phyloP scores from a whole-genome alignment of 495 filamentous ascomycete genomes.

The Talaromyces nanjingensis region DNA sequence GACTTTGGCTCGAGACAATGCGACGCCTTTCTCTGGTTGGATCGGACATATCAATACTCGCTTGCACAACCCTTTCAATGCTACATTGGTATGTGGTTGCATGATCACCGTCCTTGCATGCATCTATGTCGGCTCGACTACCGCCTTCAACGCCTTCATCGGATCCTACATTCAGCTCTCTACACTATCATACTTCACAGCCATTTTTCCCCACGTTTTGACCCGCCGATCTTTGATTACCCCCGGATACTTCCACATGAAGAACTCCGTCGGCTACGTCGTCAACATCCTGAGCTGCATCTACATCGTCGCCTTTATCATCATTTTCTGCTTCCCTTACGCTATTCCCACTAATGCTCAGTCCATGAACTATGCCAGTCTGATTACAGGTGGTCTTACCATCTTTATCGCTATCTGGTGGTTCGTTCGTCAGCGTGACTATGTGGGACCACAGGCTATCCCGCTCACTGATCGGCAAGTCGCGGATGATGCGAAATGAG shows the following conservation, averaged over 20 bases:
- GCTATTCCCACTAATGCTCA: conserved; percentile 44
- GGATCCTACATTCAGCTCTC: conserved; percentile 69
- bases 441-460: conserved; percentile 32
- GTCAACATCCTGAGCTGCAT: conserved; percentile 54
- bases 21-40: conserved; percentile 37
- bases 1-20: conserved; percentile 71
- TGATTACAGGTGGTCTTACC: conserved; percentile 56
- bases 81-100: conserved; percentile 54
- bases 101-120: conserved; percentile 61
- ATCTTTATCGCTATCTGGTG: conserved; percentile 37
- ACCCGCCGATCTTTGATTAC: conserved; percentile 56
- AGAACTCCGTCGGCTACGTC: conserved; percentile 46
- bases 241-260: conserved; percentile 64
- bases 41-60: conserved; percentile 31
- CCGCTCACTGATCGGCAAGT: conserved; percentile 28
- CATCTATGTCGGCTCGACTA: conserved; percentile 65
- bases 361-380: conserved; percentile 66
- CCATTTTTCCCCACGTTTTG: conserved; percentile 68
- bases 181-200: conserved; percentile 65
- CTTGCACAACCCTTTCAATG: conserved; percentile 58
- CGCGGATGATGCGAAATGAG: conserved; percentile 14
- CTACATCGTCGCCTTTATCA: conserved; percentile 62
- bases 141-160: conserved; percentile 68
- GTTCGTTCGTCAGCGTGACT: conserved; percentile 27
- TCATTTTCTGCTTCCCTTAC: conserved; percentile 77